These are phyloP conservation scores for Acacia concinna DNA, from an alignment of 331 rosid species.

Conservation along the genomic window DNA sequence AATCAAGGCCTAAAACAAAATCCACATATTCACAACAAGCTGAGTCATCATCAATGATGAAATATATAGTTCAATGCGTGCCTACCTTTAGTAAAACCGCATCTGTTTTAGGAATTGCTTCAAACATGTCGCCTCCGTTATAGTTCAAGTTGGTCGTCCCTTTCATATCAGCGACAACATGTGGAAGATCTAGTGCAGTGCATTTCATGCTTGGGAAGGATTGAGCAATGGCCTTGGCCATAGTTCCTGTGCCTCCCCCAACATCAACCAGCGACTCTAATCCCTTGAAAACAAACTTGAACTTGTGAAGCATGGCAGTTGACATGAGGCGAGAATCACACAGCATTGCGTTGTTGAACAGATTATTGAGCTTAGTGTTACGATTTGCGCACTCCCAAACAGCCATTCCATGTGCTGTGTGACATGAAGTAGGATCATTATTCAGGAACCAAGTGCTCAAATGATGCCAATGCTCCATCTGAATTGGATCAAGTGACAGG, in stretches of 20 bases:
- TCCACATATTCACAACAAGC: not conserved
- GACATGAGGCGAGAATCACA: conserved; percentile 25
- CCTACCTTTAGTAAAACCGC: conserved; percentile 29
- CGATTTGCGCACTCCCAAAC: conserved; percentile 26
- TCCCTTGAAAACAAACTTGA: conserved; percentile 29
- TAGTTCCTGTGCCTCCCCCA: conserved; percentile 32
- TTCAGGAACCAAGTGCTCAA: conserved; percentile 31
- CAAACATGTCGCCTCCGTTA: conserved; percentile 40
- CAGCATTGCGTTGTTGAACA: conserved; percentile 27
- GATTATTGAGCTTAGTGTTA: not conserved
- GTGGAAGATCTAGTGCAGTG: conserved; percentile 40
- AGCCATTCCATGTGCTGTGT: conserved; percentile 20
- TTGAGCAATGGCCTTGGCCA: conserved; percentile 32
- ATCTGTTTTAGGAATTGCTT: conserved; percentile 36
- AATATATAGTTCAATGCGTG: not conserved
- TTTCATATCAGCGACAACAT: conserved; percentile 30
- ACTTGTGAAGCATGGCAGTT: conserved; percentile 8
- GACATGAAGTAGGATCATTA: conserved; percentile 10
- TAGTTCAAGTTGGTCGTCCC: conserved; percentile 26
- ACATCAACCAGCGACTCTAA: conserved; percentile 38
- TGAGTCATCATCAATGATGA: not conserved
- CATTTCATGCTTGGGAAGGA: conserved; percentile 31
- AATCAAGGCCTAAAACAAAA: not conserved
- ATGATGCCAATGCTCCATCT: conserved; percentile 14
- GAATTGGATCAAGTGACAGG: conserved; percentile 11